Conservation (phyloP, 305 asterid genomes). For the Rubia balearica region DNA sequence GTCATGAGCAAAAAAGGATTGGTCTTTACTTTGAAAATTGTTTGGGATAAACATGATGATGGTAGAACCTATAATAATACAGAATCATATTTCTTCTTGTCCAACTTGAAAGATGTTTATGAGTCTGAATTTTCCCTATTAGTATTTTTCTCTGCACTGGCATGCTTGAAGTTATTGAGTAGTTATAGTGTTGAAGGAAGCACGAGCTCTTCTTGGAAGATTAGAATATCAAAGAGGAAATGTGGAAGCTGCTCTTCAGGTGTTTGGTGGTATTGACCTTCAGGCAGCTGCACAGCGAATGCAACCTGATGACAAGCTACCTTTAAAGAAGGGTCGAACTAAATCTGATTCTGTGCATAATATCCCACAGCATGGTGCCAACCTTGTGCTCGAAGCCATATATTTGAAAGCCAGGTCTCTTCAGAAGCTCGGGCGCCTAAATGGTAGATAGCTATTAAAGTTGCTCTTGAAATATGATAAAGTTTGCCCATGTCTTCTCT, state of each 20-base stretch:
- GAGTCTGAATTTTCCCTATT: neutral
- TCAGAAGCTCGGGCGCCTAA: slow-evolving; percentile 81
- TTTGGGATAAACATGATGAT: neutral
- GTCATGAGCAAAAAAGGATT: too few relatives aligned
- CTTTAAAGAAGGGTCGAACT: slow-evolving; percentile 66
- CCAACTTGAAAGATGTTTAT: neutral
- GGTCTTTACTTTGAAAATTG: neutral
- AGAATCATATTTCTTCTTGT: neutral
- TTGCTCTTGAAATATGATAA: neutral
- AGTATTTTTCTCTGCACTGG: neutral
- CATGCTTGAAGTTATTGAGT: slow-evolving; percentile 18
- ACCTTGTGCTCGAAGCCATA: slow-evolving; percentile 88
- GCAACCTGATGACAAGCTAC: slow-evolving; percentile 62
- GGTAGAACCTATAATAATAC: neutral
- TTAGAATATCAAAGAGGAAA: slow-evolving; percentile 96
- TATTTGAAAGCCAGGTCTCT: slow-evolving; percentile 90
- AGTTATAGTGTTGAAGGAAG: slow-evolving; percentile 65
- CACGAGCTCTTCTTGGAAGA: slow-evolving; percentile 97
- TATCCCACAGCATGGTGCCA: slow-evolving; percentile 78
- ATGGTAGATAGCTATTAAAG: slow-evolving; percentile 42
- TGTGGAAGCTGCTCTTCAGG: slow-evolving; percentile 91
- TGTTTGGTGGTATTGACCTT: slow-evolving; percentile 94
- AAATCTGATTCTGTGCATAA: slow-evolving; percentile 49
- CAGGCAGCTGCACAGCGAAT: slow-evolving; percentile 82
- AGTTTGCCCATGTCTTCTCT: neutral